Evolutionary conservation across 1,284 basidiomycete genomes (phyloP).

Genomic region (Rugosomyces carneus): DNA sequence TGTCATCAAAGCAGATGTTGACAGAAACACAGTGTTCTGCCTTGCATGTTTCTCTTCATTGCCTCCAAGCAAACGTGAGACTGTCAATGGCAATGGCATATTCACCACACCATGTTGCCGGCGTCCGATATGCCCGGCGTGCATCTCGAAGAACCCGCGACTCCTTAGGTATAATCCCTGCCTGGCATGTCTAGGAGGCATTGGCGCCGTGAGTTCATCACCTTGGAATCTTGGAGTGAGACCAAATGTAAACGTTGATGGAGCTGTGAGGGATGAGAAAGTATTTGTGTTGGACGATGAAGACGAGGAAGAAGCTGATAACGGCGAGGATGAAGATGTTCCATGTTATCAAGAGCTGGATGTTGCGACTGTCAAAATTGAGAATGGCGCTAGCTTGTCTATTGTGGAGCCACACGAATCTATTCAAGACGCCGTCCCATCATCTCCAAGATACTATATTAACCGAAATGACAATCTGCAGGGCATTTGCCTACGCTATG

Average conservation of each 20-base stretch:
- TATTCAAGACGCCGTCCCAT: neutral
- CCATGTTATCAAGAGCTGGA: neutral
- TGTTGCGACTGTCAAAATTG: too few species aligned
- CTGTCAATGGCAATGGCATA: conserved; percentile 18
- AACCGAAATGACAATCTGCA: conserved; percentile 55
- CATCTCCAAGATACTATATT: conserved; percentile 48
- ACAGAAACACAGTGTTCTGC: conserved; percentile 37
- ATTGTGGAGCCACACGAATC: neutral
- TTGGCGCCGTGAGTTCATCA: conserved; percentile 35
- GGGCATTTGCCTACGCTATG: conserved; percentile 58
- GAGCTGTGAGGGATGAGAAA: conserved; percentile 49
- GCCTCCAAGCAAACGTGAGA: conserved; percentile 23
- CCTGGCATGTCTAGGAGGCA: conserved; percentile 54
- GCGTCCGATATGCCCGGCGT: conserved; percentile 52
- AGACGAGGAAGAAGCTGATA: conserved; percentile 40
- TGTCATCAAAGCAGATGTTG: conserved; percentile 12
- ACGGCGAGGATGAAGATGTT: conserved; percentile 15
- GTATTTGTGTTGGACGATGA: conserved; percentile 60
- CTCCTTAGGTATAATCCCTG: conserved; percentile 60
- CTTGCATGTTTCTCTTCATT: conserved; percentile 61
- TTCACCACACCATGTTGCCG: conserved; percentile 54
- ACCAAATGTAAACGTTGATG: conserved; percentile 40
- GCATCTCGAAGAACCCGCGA: conserved; percentile 49
- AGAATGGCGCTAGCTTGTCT: too few species aligned
- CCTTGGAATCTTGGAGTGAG: conserved; percentile 6